phyloP scores from a whole-genome alignment of 805 yeast species.

The Sugiyamaella mastotermitis region DNA sequence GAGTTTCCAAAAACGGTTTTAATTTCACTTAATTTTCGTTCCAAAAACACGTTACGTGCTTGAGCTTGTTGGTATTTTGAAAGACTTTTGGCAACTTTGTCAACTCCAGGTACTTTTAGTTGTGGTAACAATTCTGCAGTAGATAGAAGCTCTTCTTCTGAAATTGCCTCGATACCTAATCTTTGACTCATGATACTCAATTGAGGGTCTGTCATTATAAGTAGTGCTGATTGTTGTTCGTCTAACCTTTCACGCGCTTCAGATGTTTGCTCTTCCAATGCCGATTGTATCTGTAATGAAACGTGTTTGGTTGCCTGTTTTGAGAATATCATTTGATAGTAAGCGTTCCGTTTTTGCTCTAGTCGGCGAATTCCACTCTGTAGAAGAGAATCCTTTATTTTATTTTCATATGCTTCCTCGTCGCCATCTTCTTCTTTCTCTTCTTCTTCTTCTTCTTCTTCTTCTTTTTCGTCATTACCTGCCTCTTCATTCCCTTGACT shows the following conservation, averaged over 20 bases:
- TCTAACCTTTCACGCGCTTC: not conserved
- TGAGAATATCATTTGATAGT: conserved; percentile 8
- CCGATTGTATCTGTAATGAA: conserved; percentile 1
- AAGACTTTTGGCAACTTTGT: too few relatives aligned
- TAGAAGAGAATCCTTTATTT: not conserved
- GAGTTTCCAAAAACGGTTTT: too few relatives aligned
- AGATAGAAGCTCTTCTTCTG: not conserved
- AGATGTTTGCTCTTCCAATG: not conserved
- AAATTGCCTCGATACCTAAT: not conserved
- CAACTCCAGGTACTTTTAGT: not conserved
- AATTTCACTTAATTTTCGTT: too few relatives aligned
- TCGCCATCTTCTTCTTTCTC: not conserved
- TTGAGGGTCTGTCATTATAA: not conserved
- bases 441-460: not conserved
- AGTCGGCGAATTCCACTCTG: conserved; percentile 2
- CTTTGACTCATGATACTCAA: not conserved
- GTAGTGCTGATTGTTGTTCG: not conserved
- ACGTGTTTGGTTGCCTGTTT: conserved; percentile 13
- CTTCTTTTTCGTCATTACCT: not conserved
- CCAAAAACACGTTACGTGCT: too few relatives aligned
- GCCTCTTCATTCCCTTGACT: too few relatives aligned
- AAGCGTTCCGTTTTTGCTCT: conserved; percentile 3
- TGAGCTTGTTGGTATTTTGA: too few relatives aligned
- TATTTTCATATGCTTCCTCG: not conserved
- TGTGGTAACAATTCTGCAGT: not conserved